phyloP scores from a whole-genome alignment of 495 filamentous ascomycete genomes.

The Physcia stellaris region DNA sequence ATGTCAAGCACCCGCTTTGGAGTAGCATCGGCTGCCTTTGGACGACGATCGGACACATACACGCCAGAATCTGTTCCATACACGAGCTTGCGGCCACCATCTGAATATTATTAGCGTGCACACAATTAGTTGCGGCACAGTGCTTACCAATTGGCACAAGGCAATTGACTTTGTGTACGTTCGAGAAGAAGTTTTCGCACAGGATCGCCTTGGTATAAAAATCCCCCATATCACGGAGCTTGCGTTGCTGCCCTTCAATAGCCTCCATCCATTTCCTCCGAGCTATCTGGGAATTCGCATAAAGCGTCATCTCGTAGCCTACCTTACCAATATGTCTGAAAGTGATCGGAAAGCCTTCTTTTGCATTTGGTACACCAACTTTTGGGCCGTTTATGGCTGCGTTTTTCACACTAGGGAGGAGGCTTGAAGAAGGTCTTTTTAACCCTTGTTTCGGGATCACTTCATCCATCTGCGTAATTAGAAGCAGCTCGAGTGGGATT shows the following conservation, averaged over 20 bases:
- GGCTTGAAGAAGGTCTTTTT: conserved; percentile 79
- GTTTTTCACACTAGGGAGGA: conserved; percentile 65
- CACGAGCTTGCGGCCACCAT: conserved; percentile 89
- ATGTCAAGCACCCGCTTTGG: conserved; percentile 79
- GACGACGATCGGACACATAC: conserved; percentile 77
- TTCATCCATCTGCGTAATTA: conserved; percentile 94
- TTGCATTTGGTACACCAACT: conserved; percentile 26
- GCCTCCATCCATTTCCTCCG: conserved; percentile 92
- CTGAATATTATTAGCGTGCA: conserved; percentile 32
- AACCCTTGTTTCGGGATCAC: conserved; percentile 72
- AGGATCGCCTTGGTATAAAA: conserved; percentile 87
- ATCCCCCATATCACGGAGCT: conserved; percentile 71
- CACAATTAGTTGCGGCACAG: neutral
- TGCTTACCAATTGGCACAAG: conserved; percentile 72
- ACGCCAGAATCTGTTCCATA: conserved; percentile 90
- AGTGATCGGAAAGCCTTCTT: conserved; percentile 90
- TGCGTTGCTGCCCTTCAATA: conserved; percentile 80
- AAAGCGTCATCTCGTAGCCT: conserved; percentile 87
- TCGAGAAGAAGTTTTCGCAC: conserved; percentile 71
- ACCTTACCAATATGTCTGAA: conserved; percentile 96
- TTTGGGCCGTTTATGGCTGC: conserved; percentile 31
- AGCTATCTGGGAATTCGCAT: conserved; percentile 62
- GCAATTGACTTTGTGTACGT: conserved; percentile 77
- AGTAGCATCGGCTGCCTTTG: conserved; percentile 61
- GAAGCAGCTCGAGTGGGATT: conserved; percentile 85